A percentile compares a stretch with the other conserved stretches of the same genome.
phyloP scores from a whole-genome alignment of 2,329 filamentous ascomycete species.

The Keithomyces neogunnii region DNA sequence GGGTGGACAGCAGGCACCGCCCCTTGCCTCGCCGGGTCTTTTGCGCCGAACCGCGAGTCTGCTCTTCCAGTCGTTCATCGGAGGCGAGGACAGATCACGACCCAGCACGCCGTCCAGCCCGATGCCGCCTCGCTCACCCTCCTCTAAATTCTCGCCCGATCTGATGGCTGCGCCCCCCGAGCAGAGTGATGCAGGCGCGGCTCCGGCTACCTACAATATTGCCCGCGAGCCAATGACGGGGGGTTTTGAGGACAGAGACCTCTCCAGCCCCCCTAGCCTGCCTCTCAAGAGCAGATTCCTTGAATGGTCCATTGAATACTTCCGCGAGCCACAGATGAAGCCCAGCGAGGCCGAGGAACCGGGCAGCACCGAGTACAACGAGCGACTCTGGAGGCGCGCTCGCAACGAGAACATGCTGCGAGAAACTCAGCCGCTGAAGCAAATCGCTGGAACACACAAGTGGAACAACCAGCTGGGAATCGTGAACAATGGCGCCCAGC shows the following conservation, averaged over 20 bases:
- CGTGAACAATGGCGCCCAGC: slow-evolving; percentile 83
- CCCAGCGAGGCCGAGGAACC: slow-evolving; percentile 92
- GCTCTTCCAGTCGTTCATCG: slow-evolving; percentile 50
- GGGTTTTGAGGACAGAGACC: slow-evolving; percentile 56
- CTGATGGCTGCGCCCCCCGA: slow-evolving; percentile 54
- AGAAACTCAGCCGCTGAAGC: slow-evolving; percentile 89
- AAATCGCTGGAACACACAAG: slow-evolving; percentile 71
- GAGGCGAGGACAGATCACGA: slow-evolving; percentile 34
- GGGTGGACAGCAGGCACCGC: slow-evolving; percentile 29
- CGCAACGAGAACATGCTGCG: slow-evolving; percentile 88
- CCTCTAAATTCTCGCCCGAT: slow-evolving; percentile 31
- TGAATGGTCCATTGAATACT: slow-evolving; percentile 96
- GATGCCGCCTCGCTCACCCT: slow-evolving; percentile 20
- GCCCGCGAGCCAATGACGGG: slow-evolving; percentile 74
- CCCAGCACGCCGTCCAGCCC: slow-evolving; percentile 23
- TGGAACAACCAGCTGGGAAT: slow-evolving; percentile 82
- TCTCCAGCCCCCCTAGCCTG: slow-evolving; percentile 51
- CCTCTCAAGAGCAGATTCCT: slow-evolving; percentile 79
- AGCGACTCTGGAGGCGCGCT: slow-evolving; percentile 82
- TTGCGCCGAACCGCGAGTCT: slow-evolving; percentile 57
- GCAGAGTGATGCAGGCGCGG: slow-evolving; percentile 59
- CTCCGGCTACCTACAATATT: slow-evolving; percentile 63
- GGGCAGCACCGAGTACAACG: slow-evolving; percentile 92
- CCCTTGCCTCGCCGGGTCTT: slow-evolving; percentile 46
- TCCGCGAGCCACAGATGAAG: slow-evolving; percentile 97